Evolutionary conservation across 2,329 filamentous ascomycete genomes (phyloP), one percentile per base, ranked within the genome.

Genomic region (Microdochium nivale): DNA sequence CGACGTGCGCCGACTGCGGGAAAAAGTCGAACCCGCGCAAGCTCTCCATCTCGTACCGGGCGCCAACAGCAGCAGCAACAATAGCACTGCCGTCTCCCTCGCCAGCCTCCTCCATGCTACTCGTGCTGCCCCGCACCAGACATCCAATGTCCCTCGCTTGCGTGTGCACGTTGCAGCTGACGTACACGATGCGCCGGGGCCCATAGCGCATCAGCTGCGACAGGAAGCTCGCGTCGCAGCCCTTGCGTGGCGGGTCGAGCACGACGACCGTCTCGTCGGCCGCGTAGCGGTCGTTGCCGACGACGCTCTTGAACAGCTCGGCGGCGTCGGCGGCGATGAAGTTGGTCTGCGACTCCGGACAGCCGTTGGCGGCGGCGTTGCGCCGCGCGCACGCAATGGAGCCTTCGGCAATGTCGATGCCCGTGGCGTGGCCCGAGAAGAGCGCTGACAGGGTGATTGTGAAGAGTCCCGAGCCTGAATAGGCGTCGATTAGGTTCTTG

Each of bases 101-200:
- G 27, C 51, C 54, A 24, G 67, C 57, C 59, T 72, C 62, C 21
- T 55, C 13, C 60, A 54, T 65, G 60, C 2, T 60, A 60, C 66
- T 56, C 70, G 64, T 19, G 68, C 62, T 16, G 67, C 63, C 48
- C 33, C 86, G 78, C 1, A 97, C 90, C 61, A 99, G 70, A 55
- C 92, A 82, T 0, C 91, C 94, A 1, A 99, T 84, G 69, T 99
- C 94, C 50, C 94, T 76, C 14, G 94, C 94, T 77, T 97, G 94
- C 9, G 92, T 97, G 66, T 99, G 94, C 57, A 99, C 94, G 63
- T 99, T 99, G 62, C 94, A 99, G 65, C 88, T 95, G 40, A 99
- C 92, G 66, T 99, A 99, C 3, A 96, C 83, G 11, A 99, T 82
- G 53, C 94, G 77, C 56, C 78, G 77, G 0, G 94, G 92, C 1